Percentiles rank a stretch among this genome's conserved stretches.
These are phyloP conservation scores for Yarrowia porcina DNA, from an alignment of 805 yeast species.

Conservation along the genomic window DNA sequence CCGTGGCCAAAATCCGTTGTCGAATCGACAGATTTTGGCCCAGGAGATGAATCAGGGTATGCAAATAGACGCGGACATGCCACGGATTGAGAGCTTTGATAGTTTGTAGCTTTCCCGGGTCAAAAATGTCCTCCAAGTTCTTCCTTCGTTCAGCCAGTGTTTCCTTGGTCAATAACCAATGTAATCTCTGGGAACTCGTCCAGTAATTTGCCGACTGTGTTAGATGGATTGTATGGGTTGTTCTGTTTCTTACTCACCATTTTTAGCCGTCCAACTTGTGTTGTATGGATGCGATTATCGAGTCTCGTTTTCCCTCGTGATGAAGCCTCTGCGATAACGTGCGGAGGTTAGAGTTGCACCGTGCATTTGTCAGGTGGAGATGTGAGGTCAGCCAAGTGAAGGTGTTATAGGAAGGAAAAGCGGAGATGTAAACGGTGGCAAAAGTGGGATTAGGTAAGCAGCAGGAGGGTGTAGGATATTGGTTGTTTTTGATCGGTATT, in stretches of 20 bases:
- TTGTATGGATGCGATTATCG: not conserved
- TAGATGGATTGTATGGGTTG: not conserved
- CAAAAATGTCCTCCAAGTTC: constrained; percentile 25
- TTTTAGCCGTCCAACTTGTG: not conserved
- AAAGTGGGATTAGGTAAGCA: no score
- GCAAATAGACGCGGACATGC: constrained; percentile 62
- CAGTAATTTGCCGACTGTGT: constrained; percentile 77
- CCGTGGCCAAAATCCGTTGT: constrained; percentile 82
- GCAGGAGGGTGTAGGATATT: no score
- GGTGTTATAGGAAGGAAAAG: not conserved
- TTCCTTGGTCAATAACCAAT: constrained; percentile 78
- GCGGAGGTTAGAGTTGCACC: not conserved
- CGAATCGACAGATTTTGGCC: constrained; percentile 76
- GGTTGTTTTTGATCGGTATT: no score
- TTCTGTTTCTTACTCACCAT: not conserved
- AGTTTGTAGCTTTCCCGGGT: constrained; percentile 39
- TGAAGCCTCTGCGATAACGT: not conserved
- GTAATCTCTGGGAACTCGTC: constrained; percentile 74
- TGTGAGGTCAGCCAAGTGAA: not conserved
- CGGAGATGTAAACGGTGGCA: no score
- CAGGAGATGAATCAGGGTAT: constrained; percentile 60
- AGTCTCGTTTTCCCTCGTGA: not conserved
- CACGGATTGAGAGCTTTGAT: constrained; percentile 36
- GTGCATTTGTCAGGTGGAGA: not conserved
- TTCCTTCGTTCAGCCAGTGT: constrained; percentile 48